Percentiles rank a stretch among this genome's conserved stretches.
These are phyloP conservation scores for Diaporthe helianthi DNA, from an alignment of 2,329 filamentous ascomycete species.

Conservation along the genomic window DNA sequence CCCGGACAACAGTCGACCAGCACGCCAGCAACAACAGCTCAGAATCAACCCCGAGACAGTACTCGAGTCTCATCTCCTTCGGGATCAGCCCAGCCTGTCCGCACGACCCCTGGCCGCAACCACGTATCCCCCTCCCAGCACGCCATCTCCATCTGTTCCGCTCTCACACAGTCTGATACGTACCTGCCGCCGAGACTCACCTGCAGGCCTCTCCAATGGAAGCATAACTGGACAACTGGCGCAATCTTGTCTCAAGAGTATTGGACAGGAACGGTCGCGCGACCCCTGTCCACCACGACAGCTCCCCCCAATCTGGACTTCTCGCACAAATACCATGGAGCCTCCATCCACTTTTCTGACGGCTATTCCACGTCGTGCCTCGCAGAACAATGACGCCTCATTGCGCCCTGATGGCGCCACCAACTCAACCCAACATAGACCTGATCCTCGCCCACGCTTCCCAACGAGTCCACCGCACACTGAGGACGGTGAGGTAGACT, in stretches of 20 bases:
- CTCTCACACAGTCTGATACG: slow-evolving; percentile 27
- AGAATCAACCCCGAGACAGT: slow-evolving; percentile 15
- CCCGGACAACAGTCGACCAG: not conserved
- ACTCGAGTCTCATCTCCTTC: slow-evolving; percentile 6
- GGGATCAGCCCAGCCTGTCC: not conserved
- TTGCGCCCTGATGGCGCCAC: slow-evolving; percentile 27
- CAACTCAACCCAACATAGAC: slow-evolving; percentile 16
- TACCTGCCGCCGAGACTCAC: slow-evolving; percentile 9
- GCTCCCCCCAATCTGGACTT: slow-evolving; percentile 3
- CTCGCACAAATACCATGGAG: slow-evolving; percentile 34
- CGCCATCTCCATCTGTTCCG: slow-evolving; percentile 33
- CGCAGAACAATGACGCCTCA: slow-evolving; percentile 27
- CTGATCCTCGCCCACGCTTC: slow-evolving; percentile 24
- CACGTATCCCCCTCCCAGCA: slow-evolving; percentile 9
- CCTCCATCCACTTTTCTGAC: slow-evolving; percentile 25
- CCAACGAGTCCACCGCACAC: slow-evolving; percentile 37
- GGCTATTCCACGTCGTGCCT: slow-evolving; percentile 29
- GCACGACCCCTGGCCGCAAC: not conserved
- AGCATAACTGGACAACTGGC: slow-evolving; percentile 27
- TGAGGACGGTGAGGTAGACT: slow-evolving; percentile 37
- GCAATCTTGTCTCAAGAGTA: slow-evolving; percentile 27
- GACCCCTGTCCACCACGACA: slow-evolving; percentile 21
- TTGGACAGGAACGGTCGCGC: slow-evolving; percentile 26
- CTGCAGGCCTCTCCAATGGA: slow-evolving; percentile 31
- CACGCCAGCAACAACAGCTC: not conserved